Conservation (phyloP, 352 stramenopile species). For the Globisporangium nodosum region DNA sequence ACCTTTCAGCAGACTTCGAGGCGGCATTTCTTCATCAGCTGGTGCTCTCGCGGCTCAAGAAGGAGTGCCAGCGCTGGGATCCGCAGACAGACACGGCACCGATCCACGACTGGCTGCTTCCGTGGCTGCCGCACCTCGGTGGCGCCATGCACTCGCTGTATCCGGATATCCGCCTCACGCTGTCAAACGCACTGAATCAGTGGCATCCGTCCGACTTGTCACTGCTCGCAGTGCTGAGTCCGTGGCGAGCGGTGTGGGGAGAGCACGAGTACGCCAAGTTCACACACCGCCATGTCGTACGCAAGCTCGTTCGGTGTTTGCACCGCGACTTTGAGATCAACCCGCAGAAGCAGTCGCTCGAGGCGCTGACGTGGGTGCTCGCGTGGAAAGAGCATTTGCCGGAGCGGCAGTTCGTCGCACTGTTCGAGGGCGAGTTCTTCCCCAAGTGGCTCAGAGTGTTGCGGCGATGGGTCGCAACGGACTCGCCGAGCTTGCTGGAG, state of each 20-base stretch:
- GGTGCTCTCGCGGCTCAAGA: constrained; percentile 64
- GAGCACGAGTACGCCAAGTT: constrained; percentile 83
- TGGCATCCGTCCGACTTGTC: constrained; percentile 81
- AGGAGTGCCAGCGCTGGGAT: constrained; percentile 62
- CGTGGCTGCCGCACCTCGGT: constrained; percentile 49
- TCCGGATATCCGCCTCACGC: constrained; percentile 57
- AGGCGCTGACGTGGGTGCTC: constrained; percentile 63
- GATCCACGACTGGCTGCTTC: constrained; percentile 79
- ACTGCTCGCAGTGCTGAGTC: constrained; percentile 48
- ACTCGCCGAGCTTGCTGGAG: constrained; percentile 43
- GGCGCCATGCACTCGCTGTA: constrained; percentile 48
- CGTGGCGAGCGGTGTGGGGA: constrained; percentile 70
- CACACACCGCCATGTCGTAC: constrained; percentile 70
- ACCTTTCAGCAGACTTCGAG: constrained; percentile 46
- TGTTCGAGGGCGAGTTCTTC: constrained; percentile 91
- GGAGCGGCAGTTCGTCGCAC: constrained; percentile 64
- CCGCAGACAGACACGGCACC: constrained; percentile 32
- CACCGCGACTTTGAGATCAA: constrained; percentile 82
- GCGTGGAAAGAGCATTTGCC: constrained; percentile 68
- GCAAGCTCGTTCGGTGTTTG: constrained; percentile 69
- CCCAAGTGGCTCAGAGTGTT: constrained; percentile 86
- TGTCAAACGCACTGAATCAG: constrained; percentile 58
- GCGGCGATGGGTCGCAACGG: constrained; percentile 55
- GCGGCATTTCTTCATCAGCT: constrained; percentile 53
- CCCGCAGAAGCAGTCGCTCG: constrained; percentile 63